A percentile compares a stretch with the other conserved stretches of the same genome.
These are phyloP conservation scores for Lobosporangium transversale DNA, from an alignment of 192 early-diverging fungal species.

Conservation along the genomic window DNA sequence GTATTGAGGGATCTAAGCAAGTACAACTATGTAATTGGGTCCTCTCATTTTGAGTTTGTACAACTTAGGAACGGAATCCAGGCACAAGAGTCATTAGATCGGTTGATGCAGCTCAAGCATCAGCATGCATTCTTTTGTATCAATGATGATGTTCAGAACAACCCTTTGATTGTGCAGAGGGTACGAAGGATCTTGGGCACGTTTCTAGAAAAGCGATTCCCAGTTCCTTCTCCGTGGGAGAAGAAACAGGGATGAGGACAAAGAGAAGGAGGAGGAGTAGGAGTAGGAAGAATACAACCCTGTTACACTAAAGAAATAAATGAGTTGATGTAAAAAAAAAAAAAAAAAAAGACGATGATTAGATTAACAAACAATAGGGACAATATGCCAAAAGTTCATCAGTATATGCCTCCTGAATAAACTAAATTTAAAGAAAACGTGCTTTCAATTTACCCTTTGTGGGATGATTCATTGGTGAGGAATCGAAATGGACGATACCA, in stretches of 20 bases:
- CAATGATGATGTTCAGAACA: slow-evolving; percentile 39
- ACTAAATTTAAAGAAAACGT: no score
- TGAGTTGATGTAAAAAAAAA: no score
- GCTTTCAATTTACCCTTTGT: no score
- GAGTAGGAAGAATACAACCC: no score
- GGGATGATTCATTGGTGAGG: slow-evolving; percentile 6
- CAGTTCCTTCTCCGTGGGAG: slow-evolving; percentile 27
- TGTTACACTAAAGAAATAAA: no score
- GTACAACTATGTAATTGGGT: slow-evolving; percentile 48
- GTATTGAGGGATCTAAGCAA: slow-evolving; percentile 20
- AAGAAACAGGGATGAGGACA: neutral
- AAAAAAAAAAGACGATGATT: no score
- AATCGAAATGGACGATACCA: no score
- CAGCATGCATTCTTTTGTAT: slow-evolving; percentile 28
- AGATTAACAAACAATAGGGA: no score
- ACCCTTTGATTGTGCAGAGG: slow-evolving; percentile 8
- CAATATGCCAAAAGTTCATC: no score
- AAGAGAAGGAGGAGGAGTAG: no score
- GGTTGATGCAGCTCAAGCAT: slow-evolving; percentile 5
- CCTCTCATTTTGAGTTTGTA: slow-evolving; percentile 10
- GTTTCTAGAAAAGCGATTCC: slow-evolving; percentile 25
- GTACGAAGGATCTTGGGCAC: slow-evolving; percentile 3
- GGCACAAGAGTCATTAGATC: neutral
- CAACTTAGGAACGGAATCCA: slow-evolving; percentile 10
- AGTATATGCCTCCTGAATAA: no score